Evolutionary conservation across 257 asterid species (phyloP).

Genomic region (Pogostemon cablin): DNA sequence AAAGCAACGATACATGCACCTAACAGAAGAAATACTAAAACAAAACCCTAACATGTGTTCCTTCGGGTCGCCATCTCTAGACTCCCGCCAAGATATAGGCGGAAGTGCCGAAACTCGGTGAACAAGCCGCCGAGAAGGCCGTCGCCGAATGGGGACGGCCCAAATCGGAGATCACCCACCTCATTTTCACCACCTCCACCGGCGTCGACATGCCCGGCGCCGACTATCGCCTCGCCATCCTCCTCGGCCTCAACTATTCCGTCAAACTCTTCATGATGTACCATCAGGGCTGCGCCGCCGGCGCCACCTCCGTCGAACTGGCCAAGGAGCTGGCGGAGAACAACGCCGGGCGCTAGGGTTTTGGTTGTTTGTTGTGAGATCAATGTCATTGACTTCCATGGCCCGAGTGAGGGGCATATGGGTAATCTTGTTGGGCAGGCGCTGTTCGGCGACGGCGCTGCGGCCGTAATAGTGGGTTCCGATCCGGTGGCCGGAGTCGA

Average conservation of each 20-base stretch:
- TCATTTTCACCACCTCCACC: constrained; percentile 72
- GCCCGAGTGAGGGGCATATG: constrained; percentile 40
- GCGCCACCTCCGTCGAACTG: constrained; percentile 69
- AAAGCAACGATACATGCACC: constrained; percentile 61
- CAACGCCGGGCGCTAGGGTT: constrained; percentile 68
- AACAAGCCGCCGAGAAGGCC: constrained; percentile 78
- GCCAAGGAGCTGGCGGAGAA: constrained; percentile 85
- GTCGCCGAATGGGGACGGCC: constrained; percentile 87
- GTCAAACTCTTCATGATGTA: no score
- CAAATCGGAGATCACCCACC: constrained; percentile 69
- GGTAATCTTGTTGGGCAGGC: constrained; percentile 61
- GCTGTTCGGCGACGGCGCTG: constrained; percentile 66
- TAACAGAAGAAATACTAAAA: constrained; percentile 60
- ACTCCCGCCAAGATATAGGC: constrained; percentile 68
- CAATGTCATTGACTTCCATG: constrained; percentile 61
- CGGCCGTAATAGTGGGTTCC: constrained; percentile 48
- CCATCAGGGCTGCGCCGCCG: constrained; percentile 40
- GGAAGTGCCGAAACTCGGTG: constrained; percentile 79
- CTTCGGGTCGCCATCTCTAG: constrained; percentile 69
- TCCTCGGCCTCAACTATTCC: no score
- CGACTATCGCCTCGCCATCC: no score
- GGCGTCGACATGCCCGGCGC: constrained; percentile 88
- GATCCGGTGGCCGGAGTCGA: constrained; percentile 53
- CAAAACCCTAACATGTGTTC: constrained; percentile 62
- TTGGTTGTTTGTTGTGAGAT: constrained; percentile 72